phyloP scores from a whole-genome alignment of 1,139 yeast genomes.

The Yamadazyma mexicana region DNA sequence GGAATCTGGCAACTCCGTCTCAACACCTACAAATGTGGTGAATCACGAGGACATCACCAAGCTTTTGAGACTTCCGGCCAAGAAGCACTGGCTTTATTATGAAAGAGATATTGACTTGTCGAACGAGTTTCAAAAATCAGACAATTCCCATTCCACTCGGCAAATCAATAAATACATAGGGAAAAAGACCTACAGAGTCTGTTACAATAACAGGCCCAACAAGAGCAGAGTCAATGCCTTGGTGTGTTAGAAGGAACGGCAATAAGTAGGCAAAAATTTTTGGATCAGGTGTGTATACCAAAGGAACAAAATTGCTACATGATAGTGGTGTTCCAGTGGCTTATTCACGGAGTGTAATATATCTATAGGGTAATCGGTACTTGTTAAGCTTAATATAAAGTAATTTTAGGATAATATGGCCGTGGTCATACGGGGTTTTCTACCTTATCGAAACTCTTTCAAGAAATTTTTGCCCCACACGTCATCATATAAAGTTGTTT shows the following conservation, averaged over 20 bases:
- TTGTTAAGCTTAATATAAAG: too few relatives aligned
- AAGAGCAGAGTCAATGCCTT: conserved; percentile 31
- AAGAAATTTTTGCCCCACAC: too few relatives aligned
- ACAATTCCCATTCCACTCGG: conserved; percentile 22
- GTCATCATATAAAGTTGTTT: too few relatives aligned
- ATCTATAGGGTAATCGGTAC: too few relatives aligned
- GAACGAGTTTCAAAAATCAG: conserved; percentile 23
- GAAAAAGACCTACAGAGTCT: conserved; percentile 21
- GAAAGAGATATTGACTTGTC: conserved; percentile 34
- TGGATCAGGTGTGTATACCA: too few relatives aligned
- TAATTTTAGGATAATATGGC: too few relatives aligned
- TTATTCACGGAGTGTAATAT: too few relatives aligned
- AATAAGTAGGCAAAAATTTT: too few relatives aligned
- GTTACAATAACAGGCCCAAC: conserved; percentile 29
- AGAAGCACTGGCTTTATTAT: conserved; percentile 35
- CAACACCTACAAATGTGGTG: background rate
- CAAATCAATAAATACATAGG: conserved; percentile 24
- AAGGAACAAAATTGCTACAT: too few relatives aligned
- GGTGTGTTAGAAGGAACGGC: conserved; percentile 12
- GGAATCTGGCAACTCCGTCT: background rate
- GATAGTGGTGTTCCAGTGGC: too few relatives aligned
- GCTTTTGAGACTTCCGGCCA: conserved; percentile 6
- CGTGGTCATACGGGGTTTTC: too few relatives aligned
- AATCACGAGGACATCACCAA: conserved; percentile 6
- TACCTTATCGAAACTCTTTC: too few relatives aligned